Conservation (phyloP, 2,329 filamentous ascomycete genomes). For the Botrytis squamosa region DNA sequence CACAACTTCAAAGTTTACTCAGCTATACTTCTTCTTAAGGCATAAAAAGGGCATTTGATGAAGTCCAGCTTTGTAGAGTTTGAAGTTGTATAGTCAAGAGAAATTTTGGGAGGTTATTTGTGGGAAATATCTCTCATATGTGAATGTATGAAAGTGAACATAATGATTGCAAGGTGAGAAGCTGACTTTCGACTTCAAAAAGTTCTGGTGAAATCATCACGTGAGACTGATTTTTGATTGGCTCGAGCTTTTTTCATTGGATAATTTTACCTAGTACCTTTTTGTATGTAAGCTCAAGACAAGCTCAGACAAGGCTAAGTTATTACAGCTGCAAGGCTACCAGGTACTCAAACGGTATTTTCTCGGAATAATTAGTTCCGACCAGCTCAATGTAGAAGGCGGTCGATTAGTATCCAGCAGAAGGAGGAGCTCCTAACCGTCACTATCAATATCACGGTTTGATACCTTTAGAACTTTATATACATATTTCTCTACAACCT, state of each 20-base stretch:
- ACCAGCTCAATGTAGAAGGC: not conserved
- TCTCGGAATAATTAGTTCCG: not conserved
- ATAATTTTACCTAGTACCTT: not conserved
- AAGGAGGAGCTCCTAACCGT: not conserved
- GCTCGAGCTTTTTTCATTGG: not conserved
- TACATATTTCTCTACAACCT: not conserved
- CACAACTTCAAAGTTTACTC: constrained; percentile 4
- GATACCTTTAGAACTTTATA: not conserved
- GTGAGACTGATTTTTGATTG: not conserved
- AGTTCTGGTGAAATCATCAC: not conserved
- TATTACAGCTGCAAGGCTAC: not conserved
- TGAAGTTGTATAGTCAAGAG: not conserved
- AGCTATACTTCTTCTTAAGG: constrained; percentile 1
- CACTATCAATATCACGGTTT: not conserved
- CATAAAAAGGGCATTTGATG: not conserved
- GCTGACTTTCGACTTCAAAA: not conserved
- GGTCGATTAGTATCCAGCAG: not conserved
- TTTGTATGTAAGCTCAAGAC: not conserved
- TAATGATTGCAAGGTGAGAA: not conserved
- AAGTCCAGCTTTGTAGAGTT: not conserved
- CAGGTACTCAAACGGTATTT: not conserved
- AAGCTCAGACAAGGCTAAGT: not conserved
- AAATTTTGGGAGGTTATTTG: not conserved
- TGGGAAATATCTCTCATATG: not conserved
- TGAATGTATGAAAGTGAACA: constrained; percentile 7